Evolutionary conservation across 2,329 filamentous ascomycete species (phyloP).

Genomic region (Ophiostoma angusticollis): DNA sequence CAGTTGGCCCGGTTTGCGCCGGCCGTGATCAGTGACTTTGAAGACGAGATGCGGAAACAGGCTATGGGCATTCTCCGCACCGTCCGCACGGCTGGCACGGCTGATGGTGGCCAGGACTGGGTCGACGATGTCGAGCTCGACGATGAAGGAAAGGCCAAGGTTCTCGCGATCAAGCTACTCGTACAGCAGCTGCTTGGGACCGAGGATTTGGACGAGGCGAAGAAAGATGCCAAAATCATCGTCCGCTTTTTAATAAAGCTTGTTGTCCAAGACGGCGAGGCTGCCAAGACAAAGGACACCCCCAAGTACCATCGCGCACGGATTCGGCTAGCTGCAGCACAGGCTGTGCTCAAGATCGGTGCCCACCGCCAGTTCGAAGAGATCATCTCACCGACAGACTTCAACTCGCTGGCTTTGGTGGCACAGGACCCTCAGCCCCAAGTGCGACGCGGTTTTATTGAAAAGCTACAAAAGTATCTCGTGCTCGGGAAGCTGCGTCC

Average conservation of each 20-base stretch:
- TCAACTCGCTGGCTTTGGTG: conserved; percentile 69
- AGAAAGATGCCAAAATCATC: conserved; percentile 38
- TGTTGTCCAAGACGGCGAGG: conserved; percentile 63
- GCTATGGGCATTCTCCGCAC: conserved; percentile 62
- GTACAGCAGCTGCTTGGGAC: conserved; percentile 68
- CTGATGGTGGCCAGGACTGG: conserved; percentile 35
- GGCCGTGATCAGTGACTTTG: conserved; percentile 57
- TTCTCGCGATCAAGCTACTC: conserved; percentile 69
- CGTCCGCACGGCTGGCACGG: conserved; percentile 39
- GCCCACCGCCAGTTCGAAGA: conserved; percentile 64
- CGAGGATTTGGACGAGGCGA: conserved; percentile 37
- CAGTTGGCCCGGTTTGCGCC: conserved; percentile 67
- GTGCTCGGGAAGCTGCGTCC: conserved; percentile 55
- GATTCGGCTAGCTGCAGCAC: conserved; percentile 70
- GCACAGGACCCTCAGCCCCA: conserved; percentile 63
- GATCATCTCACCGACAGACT: conserved; percentile 57
- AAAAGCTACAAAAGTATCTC: conserved; percentile 83
- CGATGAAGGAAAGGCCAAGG: conserved; percentile 72
- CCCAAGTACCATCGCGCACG: conserved; percentile 66
- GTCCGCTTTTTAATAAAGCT: conserved; percentile 70
- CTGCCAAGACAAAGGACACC: conserved; percentile 62
- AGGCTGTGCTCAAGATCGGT: conserved; percentile 73
- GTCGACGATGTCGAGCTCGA: conserved; percentile 55
- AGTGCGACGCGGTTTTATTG: conserved; percentile 68
- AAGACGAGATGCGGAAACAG: conserved; percentile 67